Evolutionary conservation across 177 flowering plant genomes (phyloP).

Genomic region (Telopea speciosissima): DNA sequence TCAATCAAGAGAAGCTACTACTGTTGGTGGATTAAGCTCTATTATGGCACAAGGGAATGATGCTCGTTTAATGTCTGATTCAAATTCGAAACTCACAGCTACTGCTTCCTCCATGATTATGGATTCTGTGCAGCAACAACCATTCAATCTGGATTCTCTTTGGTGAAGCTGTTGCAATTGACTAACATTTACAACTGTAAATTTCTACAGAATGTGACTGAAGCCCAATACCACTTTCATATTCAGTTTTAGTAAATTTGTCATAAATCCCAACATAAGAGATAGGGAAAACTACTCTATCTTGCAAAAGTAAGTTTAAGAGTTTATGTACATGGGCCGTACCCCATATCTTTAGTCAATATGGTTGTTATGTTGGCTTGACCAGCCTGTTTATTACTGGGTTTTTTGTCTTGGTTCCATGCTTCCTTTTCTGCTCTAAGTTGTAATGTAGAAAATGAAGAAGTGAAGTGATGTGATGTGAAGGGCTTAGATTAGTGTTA

Average conservation of each 20-base stretch:
- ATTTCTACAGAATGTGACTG: background rate
- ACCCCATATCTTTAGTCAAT: too few species aligned
- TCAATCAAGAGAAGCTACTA: constrained; percentile 27
- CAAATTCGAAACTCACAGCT: constrained; percentile 21
- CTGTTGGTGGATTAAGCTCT: constrained; percentile 15
- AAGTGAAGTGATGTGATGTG: too few species aligned
- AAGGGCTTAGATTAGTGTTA: too few species aligned
- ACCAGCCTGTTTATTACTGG: too few species aligned
- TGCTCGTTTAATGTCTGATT: constrained; percentile 24
- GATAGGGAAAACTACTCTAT: too few species aligned
- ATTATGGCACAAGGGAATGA: constrained; percentile 26
- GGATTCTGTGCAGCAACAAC: constrained; percentile 37
- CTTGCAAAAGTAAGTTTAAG: too few species aligned
- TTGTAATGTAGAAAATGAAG: too few species aligned
- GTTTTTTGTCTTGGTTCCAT: too few species aligned
- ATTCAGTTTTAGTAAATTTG: background rate
- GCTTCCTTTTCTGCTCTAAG: too few species aligned
- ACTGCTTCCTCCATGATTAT: constrained; percentile 27
- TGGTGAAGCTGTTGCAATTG: constrained; percentile 26
- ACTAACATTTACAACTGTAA: background rate
- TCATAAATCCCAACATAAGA: background rate
- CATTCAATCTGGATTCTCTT: constrained; percentile 56
- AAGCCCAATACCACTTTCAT: too few species aligned
- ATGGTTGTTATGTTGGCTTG: too few species aligned
- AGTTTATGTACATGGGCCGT: too few species aligned